phyloP scores from a whole-genome alignment of 441 rosid species.

The Macaranga tanarius region DNA sequence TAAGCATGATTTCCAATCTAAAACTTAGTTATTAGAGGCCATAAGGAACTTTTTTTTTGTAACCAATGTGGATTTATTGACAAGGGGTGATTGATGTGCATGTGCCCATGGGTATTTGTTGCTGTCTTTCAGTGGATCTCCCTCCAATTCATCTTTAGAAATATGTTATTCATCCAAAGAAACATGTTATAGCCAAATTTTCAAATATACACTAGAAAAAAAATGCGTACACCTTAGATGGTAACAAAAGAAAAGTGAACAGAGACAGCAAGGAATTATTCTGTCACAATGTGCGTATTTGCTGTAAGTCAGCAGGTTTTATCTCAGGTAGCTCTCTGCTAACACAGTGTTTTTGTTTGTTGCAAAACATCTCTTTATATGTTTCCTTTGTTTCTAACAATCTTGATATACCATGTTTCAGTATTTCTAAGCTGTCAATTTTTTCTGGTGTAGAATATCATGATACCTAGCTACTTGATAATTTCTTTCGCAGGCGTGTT shows the following conservation, averaged over 20 bases:
- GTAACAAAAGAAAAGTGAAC: neutral
- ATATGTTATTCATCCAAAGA: neutral
- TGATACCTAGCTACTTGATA: neutral
- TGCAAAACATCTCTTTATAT: neutral
- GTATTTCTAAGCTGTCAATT: neutral
- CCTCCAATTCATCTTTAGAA: neutral
- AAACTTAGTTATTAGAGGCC: no score
- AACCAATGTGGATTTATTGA: no score
- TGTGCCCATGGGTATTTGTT: no score
- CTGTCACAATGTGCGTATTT: constrained; percentile 2
- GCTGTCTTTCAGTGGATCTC: neutral
- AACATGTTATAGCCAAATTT: neutral
- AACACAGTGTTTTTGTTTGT: neutral
- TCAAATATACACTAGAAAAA: no score
- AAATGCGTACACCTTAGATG: neutral
- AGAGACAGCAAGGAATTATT: neutral
- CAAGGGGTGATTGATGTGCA: no score
- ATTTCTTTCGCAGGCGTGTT: constrained; percentile 45
- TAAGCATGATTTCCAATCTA: no score
- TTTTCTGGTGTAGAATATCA: neutral
- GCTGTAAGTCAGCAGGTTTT: neutral
- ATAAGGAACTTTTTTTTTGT: no score
- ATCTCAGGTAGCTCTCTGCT: neutral
- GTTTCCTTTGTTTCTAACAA: neutral
- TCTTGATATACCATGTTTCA: neutral